Conservation (phyloP, 2,329 filamentous ascomycete species). For the Tolypocladium sp. region DNA sequence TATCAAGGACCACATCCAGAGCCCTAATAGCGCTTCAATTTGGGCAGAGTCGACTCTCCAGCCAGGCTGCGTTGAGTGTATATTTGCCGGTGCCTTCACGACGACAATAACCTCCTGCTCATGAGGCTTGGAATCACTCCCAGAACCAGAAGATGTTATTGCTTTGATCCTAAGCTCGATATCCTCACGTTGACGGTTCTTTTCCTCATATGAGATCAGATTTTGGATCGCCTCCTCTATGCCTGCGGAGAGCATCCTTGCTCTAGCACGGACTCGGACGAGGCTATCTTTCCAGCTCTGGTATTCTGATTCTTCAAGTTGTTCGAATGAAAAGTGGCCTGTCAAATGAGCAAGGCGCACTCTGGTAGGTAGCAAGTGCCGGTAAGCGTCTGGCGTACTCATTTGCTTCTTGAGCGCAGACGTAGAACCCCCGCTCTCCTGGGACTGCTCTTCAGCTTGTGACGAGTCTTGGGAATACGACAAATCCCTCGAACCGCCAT, state of each 20-base stretch:
- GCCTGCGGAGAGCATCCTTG: not conserved
- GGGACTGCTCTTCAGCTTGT: not conserved
- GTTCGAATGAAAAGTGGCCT: not conserved
- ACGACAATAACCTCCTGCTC: not conserved
- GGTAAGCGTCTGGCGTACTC: not conserved
- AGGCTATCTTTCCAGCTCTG: not conserved
- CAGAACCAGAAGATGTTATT: not conserved
- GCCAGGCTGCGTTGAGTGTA: not conserved
- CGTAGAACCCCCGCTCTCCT: not conserved
- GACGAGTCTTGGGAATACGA: not conserved
- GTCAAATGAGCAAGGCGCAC: not conserved
- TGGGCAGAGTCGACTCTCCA: slow-evolving; percentile 7
- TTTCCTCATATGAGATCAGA: not conserved
- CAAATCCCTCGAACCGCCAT: not conserved
- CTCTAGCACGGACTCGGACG: not conserved
- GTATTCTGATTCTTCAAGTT: not conserved
- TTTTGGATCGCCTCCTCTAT: not conserved
- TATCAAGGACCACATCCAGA: slow-evolving; percentile 9
- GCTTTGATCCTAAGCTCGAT: not conserved
- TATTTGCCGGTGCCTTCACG: not conserved
- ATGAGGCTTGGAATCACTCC: not conserved
- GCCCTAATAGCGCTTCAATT: slow-evolving; percentile 10
- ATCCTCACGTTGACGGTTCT: not conserved
- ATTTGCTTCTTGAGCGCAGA: not conserved
- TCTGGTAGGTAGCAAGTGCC: not conserved